Conservation (phyloP, 2,329 filamentous ascomycete species). For the Paramyrothecium sp. region DNA sequence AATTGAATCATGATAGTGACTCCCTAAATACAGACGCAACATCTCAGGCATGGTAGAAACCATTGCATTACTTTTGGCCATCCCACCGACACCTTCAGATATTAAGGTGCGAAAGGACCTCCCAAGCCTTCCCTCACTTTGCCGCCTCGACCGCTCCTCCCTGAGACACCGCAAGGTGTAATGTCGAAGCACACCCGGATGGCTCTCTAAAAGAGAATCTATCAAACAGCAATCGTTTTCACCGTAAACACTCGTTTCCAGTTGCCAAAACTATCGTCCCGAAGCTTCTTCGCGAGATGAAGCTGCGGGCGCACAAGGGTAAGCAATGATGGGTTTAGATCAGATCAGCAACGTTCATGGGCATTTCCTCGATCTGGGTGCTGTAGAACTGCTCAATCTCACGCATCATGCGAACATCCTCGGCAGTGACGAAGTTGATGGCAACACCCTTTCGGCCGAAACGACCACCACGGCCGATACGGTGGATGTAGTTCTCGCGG, state of each 20-base stretch:
- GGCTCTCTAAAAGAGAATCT: slow-evolving; percentile 38
- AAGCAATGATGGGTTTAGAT: slow-evolving; percentile 52
- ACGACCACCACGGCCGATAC: slow-evolving; percentile 98
- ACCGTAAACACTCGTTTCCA: slow-evolving; percentile 27
- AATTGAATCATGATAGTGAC: slow-evolving; percentile 31
- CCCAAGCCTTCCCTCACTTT: slow-evolving; percentile 35
- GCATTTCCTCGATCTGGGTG: slow-evolving; percentile 99
- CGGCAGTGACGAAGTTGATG: slow-evolving; percentile 99
- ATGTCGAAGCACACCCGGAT: slow-evolving; percentile 22
- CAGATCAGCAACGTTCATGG: slow-evolving; percentile 84
- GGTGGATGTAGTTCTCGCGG: slow-evolving; percentile 99
- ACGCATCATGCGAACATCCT: slow-evolving; percentile 99
- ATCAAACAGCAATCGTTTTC: slow-evolving; percentile 32
- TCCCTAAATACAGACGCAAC: slow-evolving; percentile 34
- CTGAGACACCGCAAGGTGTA: slow-evolving; percentile 25
- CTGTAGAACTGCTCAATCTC: slow-evolving; percentile 99
- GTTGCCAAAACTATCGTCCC: slow-evolving; percentile 19
- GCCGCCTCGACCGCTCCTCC: slow-evolving; percentile 28
- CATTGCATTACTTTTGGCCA: slow-evolving; percentile 43
- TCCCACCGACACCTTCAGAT: slow-evolving; percentile 30
- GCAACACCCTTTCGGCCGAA: slow-evolving; percentile 99
- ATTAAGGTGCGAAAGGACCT: slow-evolving; percentile 35
- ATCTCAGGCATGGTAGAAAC: slow-evolving; percentile 28
- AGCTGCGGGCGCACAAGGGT: slow-evolving; percentile 20
- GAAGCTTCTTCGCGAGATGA: slow-evolving; percentile 15